These are phyloP conservation scores for Leccinellum albellum DNA, from an alignment of 768 basidiomycete species.

Conservation along the genomic window DNA sequence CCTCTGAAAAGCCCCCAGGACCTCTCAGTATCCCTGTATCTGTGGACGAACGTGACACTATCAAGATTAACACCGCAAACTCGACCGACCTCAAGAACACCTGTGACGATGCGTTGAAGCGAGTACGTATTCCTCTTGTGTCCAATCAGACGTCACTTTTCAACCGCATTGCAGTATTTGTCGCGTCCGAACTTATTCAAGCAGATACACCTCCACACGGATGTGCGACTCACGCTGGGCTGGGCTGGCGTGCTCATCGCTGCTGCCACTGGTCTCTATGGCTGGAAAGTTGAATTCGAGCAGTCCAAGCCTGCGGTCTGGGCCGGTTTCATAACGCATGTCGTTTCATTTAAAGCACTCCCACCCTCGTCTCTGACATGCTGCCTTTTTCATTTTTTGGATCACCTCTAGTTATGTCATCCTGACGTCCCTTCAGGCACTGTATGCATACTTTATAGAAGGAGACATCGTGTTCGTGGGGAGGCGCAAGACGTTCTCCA, in stretches of 20 bases:
- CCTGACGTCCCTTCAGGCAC: slow-evolving; percentile 65
- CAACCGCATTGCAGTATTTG: slow-evolving; percentile 56
- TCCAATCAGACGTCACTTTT: background rate
- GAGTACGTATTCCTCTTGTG: slow-evolving; percentile 46
- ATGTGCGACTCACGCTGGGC: slow-evolving; percentile 82
- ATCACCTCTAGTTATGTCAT: slow-evolving; percentile 58
- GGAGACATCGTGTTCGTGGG: slow-evolving; percentile 83
- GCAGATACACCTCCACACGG: slow-evolving; percentile 82
- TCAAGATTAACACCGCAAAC: slow-evolving; percentile 61
- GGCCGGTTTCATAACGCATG: slow-evolving; percentile 75
- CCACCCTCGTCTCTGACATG: slow-evolving; percentile 2
- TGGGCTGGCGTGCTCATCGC: slow-evolving; percentile 86
- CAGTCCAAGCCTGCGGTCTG: slow-evolving; percentile 78
- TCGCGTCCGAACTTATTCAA: slow-evolving; percentile 80
- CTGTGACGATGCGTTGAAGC: slow-evolving; percentile 86
- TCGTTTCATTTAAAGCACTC: slow-evolving; percentile 18
- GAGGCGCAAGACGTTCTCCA: slow-evolving; percentile 85
- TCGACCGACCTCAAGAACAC: slow-evolving; percentile 62
- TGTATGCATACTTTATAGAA: slow-evolving; percentile 86
- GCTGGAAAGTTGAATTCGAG: slow-evolving; percentile 87
- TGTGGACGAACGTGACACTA: slow-evolving; percentile 45
- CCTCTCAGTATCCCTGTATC: slow-evolving; percentile 48
- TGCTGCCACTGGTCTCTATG: slow-evolving; percentile 76
- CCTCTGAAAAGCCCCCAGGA: slow-evolving; percentile 44
- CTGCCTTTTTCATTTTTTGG: background rate